Conservation (phyloP, 75 land plant species). For the Pinus taeda region DNA sequence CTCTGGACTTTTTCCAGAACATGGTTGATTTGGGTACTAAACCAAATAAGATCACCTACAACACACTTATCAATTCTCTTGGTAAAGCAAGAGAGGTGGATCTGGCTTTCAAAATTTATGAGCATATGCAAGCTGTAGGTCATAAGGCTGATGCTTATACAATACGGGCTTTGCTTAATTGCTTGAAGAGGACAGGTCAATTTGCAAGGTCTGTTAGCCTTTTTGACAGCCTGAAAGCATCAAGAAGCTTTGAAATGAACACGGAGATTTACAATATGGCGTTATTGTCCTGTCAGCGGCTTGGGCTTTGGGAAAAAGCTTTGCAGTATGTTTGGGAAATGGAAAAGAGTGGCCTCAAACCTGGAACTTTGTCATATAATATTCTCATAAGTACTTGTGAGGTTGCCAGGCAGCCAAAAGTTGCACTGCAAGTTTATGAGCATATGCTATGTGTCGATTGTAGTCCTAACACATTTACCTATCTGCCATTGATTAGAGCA, state of each 20-base stretch:
- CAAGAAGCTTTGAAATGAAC: constrained; percentile 23
- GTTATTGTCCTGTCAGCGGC: constrained; percentile 49
- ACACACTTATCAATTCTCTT: constrained; percentile 58
- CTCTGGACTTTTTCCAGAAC: constrained; percentile 35
- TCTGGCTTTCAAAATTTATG: constrained; percentile 40
- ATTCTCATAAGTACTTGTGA: constrained; percentile 65
- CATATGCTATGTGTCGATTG: constrained; percentile 46
- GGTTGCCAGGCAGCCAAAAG: constrained; percentile 47
- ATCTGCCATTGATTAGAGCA: constrained; percentile 45
- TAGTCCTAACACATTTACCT: constrained; percentile 51
- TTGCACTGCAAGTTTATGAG: constrained; percentile 62
- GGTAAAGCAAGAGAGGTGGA: constrained; percentile 50
- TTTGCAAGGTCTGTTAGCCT: constrained; percentile 45
- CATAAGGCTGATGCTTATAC: constrained; percentile 49
- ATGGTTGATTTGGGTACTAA: constrained; percentile 41
- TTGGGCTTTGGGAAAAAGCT: constrained; percentile 56
- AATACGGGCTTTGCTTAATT: constrained; percentile 55
- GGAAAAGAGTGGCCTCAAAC: constrained; percentile 41
- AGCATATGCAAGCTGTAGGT: constrained; percentile 32
- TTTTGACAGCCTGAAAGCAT: constrained; percentile 41
- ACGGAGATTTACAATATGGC: constrained; percentile 42
- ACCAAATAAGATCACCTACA: constrained; percentile 51
- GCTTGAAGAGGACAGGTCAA: constrained; percentile 35
- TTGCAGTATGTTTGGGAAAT: constrained; percentile 61
- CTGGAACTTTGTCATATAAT: constrained; percentile 50